Evolutionary conservation across 768 basidiomycete genomes (phyloP).

Genomic region (Trichaptum fuscoviolaceum): DNA sequence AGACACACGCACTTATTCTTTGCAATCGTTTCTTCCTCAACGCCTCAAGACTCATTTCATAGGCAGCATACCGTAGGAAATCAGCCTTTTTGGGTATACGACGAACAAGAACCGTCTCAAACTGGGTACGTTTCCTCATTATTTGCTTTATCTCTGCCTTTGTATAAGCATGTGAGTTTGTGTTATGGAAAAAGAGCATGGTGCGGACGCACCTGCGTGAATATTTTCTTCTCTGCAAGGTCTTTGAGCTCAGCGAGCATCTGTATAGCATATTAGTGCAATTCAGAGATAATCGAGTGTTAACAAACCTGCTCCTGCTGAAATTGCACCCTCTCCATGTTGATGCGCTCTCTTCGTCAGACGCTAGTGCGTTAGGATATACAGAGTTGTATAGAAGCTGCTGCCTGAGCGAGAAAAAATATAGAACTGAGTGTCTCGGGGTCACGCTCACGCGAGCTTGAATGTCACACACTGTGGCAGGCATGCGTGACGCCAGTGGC

Average conservation of each 20-base stretch:
- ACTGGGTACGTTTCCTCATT: constrained; percentile 75
- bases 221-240: constrained; percentile 77
- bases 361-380: too few relatives aligned
- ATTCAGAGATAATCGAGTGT: background rate
- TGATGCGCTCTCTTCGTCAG: constrained; percentile 11
- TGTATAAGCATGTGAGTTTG: background rate
- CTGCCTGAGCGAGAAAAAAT: background rate
- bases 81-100: constrained; percentile 82
- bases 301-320: constrained; percentile 78
- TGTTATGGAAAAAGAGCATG: background rate
- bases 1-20: constrained; percentile 53
- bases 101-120: constrained; percentile 80
- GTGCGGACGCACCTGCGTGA: constrained; percentile 56
- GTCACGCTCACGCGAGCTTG: too few relatives aligned
- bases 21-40: constrained; percentile 70
- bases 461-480: background rate
- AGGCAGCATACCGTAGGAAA: constrained; percentile 86
- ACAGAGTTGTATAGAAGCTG: background rate
- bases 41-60: constrained; percentile 85
- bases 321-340: constrained; percentile 91
- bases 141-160: constrained; percentile 81
- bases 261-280: constrained; percentile 27
- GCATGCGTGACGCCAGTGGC: background rate
- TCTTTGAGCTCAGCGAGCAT: constrained; percentile 97
- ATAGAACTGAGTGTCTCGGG: background rate